Evolutionary conservation across 495 filamentous ascomycete genomes (phyloP).

Genomic region (Penicillium bovifimosum): DNA sequence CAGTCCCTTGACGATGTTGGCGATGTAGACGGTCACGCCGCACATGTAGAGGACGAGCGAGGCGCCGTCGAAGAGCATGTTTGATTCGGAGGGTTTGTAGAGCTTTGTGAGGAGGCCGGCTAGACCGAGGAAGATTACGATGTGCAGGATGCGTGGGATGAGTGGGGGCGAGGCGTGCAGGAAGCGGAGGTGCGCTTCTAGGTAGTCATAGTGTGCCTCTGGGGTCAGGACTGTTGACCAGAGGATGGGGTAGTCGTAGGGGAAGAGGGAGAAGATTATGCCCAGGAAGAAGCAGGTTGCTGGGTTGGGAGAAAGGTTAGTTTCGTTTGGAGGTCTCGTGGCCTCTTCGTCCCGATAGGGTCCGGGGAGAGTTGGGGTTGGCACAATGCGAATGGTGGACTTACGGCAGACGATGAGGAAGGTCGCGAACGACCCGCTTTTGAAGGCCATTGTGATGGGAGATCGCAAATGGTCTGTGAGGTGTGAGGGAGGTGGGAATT

Average conservation of each 20-base stretch:
- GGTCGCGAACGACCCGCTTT: conserved; percentile 68
- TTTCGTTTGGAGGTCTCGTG: conserved; percentile 7
- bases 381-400: conserved; percentile 24
- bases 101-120: conserved; percentile 89
- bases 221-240: conserved; percentile 69
- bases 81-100: conserved; percentile 83
- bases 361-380: neutral
- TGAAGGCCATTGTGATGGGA: conserved; percentile 32
- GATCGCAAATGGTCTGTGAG: neutral
- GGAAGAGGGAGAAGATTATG: conserved; percentile 94
- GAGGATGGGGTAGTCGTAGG: conserved; percentile 96
- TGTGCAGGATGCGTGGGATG: conserved; percentile 88
- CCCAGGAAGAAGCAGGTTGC: conserved; percentile 95
- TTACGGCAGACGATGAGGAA: conserved; percentile 93
- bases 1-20: conserved; percentile 93
- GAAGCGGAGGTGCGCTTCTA: conserved; percentile 82
- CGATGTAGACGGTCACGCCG: conserved; percentile 83
- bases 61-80: conserved; percentile 95
- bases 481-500: conserved; percentile 1
- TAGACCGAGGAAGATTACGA: conserved; percentile 81
- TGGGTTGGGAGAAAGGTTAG: conserved; percentile 27
- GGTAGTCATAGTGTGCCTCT: conserved; percentile 62
- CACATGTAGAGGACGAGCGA: conserved; percentile 86
- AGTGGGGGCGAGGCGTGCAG: conserved; percentile 82
- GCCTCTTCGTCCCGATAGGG: conserved; percentile 7